These are phyloP conservation scores for Manihot esculenta DNA, from an alignment of 441 rosid species.

Conservation along the genomic window DNA sequence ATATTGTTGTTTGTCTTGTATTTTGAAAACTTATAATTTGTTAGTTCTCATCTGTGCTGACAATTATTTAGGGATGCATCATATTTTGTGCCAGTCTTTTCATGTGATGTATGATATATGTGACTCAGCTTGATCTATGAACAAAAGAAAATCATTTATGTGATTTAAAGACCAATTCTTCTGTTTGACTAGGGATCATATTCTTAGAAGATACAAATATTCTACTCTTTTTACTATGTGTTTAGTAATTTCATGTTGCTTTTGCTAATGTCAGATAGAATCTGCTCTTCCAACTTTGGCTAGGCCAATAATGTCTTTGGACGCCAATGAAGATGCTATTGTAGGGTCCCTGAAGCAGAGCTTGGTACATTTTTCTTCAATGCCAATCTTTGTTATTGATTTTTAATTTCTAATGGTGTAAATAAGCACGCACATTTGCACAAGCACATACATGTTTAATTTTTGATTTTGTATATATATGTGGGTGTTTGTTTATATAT, in stretches of 20 bases:
- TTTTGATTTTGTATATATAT: no score
- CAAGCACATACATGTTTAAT: no score
- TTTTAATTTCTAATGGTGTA: not conserved
- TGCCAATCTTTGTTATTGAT: not conserved
- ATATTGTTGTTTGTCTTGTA: constrained; percentile 2
- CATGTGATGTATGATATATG: not conserved
- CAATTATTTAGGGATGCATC: not conserved
- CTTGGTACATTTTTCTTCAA: constrained; percentile 52
- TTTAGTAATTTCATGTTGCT: constrained; percentile 14
- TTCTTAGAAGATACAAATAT: not conserved
- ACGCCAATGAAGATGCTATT: constrained; percentile 93
- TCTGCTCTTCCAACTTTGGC: constrained; percentile 88
- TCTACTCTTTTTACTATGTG: not conserved
- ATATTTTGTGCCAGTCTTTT: not conserved
- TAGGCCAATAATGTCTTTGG: constrained; percentile 91
- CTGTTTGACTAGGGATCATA: not conserved
- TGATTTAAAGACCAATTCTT: not conserved
- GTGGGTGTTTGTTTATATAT: no score
- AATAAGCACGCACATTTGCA: no score
- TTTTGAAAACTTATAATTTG: not conserved
- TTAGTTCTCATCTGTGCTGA: not conserved
- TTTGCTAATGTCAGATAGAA: constrained; percentile 64
- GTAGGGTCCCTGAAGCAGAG: constrained; percentile 91
- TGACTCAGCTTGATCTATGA: not conserved
- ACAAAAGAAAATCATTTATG: not conserved